Conservation (phyloP, 768 basidiomycete genomes). For the Lactarius tabidus region DNA sequence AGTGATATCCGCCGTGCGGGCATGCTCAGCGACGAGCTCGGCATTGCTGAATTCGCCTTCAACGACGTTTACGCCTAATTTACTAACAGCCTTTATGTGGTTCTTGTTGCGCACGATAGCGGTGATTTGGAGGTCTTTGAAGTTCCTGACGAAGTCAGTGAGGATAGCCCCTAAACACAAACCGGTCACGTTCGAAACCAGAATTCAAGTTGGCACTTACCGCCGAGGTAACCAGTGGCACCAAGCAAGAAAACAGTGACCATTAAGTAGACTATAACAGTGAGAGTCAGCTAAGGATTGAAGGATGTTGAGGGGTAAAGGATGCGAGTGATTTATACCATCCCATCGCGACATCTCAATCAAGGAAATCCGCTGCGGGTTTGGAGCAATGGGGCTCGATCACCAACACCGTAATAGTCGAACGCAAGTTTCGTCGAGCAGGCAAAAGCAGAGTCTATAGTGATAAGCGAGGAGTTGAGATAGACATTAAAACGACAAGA, state of each 20-base stretch:
- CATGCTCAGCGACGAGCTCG: conserved; percentile 5
- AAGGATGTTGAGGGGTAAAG: neutral
- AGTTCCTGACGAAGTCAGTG: neutral
- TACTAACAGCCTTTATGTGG: neutral
- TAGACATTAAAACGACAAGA: neutral
- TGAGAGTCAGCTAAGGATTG: neutral
- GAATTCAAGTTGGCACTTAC: neutral
- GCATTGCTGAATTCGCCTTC: conserved; percentile 7
- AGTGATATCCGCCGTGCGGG: conserved; percentile 8
- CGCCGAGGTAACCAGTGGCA: conserved; percentile 20
- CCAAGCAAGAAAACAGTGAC: conserved; percentile 15
- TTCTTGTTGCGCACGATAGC: conserved; percentile 14
- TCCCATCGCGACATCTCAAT: neutral
- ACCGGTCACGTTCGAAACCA: neutral
- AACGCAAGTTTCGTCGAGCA: neutral
- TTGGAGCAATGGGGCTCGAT: neutral
- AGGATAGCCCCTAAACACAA: conserved; percentile 7
- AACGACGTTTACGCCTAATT: conserved; percentile 2
- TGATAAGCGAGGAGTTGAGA: too few relatives aligned
- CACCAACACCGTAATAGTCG: neutral
- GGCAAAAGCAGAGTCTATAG: neutral
- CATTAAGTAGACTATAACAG: neutral
- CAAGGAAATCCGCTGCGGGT: neutral
- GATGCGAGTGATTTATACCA: neutral
- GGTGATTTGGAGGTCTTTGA: conserved; percentile 2